These are phyloP conservation scores for Omphalotus guepiniiformis DNA, from an alignment of 768 basidiomycete species.

Conservation along the genomic window DNA sequence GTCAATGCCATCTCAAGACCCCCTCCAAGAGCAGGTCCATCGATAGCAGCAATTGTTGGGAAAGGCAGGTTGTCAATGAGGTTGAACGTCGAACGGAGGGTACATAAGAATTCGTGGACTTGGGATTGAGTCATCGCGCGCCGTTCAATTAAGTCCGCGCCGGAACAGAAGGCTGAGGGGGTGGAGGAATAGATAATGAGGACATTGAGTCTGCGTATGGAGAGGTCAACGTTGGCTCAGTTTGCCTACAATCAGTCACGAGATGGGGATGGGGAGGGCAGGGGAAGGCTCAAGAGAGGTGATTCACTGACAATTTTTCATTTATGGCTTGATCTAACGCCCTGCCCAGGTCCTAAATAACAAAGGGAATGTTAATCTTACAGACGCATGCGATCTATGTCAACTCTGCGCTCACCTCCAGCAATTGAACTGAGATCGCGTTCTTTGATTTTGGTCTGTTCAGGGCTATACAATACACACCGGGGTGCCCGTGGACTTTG, in stretches of 20 bases:
- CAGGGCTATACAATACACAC: slow-evolving; percentile 31
- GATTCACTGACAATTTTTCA: slow-evolving; percentile 1
- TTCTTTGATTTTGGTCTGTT: slow-evolving; percentile 57
- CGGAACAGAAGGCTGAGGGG: slow-evolving; percentile 56
- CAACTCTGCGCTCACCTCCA: background rate
- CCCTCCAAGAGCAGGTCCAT: slow-evolving; percentile 65
- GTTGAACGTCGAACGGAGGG: background rate
- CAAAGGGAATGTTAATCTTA: too few species aligned
- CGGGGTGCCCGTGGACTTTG: slow-evolving; percentile 3
- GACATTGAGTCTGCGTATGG: slow-evolving; percentile 27
- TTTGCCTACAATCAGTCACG: background rate
- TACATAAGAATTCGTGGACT: slow-evolving; percentile 51
- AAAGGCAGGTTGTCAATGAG: slow-evolving; percentile 48
- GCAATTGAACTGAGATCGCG: slow-evolving; percentile 32
- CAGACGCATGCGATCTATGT: background rate
- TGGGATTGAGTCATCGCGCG: slow-evolving; percentile 48
- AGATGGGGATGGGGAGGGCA: too few species aligned
- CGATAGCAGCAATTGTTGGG: slow-evolving; percentile 66
- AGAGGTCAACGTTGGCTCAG: background rate
- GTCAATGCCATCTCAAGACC: slow-evolving; percentile 60
- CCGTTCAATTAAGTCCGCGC: slow-evolving; percentile 62
- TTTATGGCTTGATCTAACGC: slow-evolving; percentile 6
- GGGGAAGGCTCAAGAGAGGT: slow-evolving; percentile 27
- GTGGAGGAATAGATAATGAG: slow-evolving; percentile 54
- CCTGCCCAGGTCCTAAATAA: background rate